A percentile compares a stretch with the other conserved stretches of the same genome.
These are phyloP conservation scores for Terana coerulea DNA, from an alignment of 768 basidiomycete genomes.

Conservation along the genomic window DNA sequence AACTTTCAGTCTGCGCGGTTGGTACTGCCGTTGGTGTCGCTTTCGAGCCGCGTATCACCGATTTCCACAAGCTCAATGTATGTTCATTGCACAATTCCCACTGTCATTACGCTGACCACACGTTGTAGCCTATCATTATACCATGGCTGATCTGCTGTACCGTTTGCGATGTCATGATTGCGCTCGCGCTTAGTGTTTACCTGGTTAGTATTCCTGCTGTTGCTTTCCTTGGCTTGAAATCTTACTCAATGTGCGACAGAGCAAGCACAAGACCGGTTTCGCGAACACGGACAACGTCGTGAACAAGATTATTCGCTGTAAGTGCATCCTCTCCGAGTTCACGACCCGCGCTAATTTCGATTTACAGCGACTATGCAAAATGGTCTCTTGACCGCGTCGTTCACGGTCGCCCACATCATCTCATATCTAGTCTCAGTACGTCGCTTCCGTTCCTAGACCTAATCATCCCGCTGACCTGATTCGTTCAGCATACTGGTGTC, in stretches of 20 bases:
- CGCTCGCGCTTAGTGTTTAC: neutral
- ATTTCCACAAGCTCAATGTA: slow-evolving; percentile 5
- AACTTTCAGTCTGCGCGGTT: slow-evolving; percentile 1
- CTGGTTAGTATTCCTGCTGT: neutral
- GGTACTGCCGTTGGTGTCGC: slow-evolving; percentile 10
- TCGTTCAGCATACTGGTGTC: slow-evolving; percentile 2
- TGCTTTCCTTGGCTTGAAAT: neutral
- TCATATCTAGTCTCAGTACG: slow-evolving; percentile 9
- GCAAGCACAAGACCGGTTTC: slow-evolving; percentile 14
- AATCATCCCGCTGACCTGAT: neutral
- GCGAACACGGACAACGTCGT: slow-evolving; percentile 7
- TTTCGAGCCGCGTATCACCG: neutral
- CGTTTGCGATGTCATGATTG: slow-evolving; percentile 5
- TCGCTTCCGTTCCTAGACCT: neutral
- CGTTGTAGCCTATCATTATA: neutral
- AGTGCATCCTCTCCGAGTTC: neutral
- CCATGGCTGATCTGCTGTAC: slow-evolving; percentile 1
- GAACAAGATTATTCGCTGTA: slow-evolving; percentile 13
- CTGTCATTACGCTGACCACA: no score
- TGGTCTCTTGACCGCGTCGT: slow-evolving; percentile 11
- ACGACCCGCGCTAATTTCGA: neutral
- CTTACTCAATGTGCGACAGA: neutral
- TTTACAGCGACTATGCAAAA: slow-evolving; percentile 5
- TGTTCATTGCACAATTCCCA: no score
- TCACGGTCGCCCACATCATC: slow-evolving; percentile 6